Evolutionary conservation across 768 basidiomycete species (phyloP).

Genomic region (Kwoniella pini): DNA sequence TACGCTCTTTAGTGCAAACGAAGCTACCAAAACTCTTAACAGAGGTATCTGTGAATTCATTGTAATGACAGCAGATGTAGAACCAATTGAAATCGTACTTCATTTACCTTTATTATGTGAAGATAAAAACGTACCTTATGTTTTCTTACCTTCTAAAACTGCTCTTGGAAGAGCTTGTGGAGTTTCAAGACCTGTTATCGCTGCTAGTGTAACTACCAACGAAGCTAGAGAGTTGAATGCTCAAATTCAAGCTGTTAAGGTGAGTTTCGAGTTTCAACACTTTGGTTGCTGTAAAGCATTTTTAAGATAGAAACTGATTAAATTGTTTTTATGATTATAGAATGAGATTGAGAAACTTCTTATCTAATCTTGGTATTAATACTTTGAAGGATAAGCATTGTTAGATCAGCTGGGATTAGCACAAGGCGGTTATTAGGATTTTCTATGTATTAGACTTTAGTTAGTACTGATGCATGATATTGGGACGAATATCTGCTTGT

Average conservation of each 20-base stretch:
- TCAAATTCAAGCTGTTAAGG: constrained; percentile 85
- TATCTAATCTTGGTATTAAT: constrained; percentile 41
- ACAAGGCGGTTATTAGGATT: no score
- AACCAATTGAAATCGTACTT: constrained; percentile 94
- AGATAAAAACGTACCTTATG: constrained; percentile 98
- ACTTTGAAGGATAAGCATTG: no score
- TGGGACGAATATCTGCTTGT: not conserved
- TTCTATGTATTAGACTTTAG: not conserved
- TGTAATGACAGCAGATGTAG: constrained; percentile 86
- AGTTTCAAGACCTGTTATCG: constrained; percentile 90
- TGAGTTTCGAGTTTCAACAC: constrained; percentile 33
- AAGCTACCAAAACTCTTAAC: constrained; percentile 98
- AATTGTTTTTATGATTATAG: no score
- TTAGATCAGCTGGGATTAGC: not conserved
- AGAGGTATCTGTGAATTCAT: constrained; percentile 98
- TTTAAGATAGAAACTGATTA: no score
- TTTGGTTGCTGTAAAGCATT: no score
- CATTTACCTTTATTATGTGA: constrained; percentile 97
- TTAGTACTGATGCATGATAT: not conserved
- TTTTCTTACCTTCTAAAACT: constrained; percentile 93
- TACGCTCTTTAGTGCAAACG: constrained; percentile 69
- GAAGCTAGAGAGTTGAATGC: constrained; percentile 86
- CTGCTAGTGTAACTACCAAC: constrained; percentile 93
- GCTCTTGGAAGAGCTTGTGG: constrained; percentile 95
- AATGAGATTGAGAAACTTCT: constrained; percentile 57